Evolutionary conservation across 257 asterid species (phyloP), one percentile per base, ranked within the genome.

Genomic region (Paulownia fortunei): DNA sequence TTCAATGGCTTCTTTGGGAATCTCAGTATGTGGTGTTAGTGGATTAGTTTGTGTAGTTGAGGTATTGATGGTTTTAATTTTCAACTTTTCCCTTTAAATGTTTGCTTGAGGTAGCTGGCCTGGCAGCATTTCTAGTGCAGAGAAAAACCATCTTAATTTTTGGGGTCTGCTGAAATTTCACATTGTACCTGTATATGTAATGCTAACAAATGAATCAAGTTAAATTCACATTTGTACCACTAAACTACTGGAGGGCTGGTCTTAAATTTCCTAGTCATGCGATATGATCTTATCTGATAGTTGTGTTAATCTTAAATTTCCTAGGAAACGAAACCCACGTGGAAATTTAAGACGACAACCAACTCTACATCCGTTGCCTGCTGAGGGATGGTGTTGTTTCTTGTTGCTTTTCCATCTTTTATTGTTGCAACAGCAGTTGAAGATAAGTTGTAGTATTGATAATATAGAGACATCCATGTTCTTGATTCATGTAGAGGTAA

Each of bases 1-100:
- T 44, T 73, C 83, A 24, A 69, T 49, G 78, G 70, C 76, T 19
- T 83, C 83, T 73, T 82, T 76, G 84, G 88, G 87, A 72, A 58
- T 74, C 34, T 70, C 82, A 79, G 74, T 26, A 10, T 44, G 15
- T 71, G 56, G 78, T 76, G 15, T 26, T 37, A 36, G 65, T 83
- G 76, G 84, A 61, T 37, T 87, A 49, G 68, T 54, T 81, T 68
- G 79, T 69, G 5, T 85, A 32, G 74, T 81, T 59, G 80, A 79
- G 77, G 32, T 84, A 24, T 74, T 83, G 18, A 37, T 83, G 73
- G 79, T 85, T 47, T 46, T 79, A 8, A 5, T 74, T 36, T 60
- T 82, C 37, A 79, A 42, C 34, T 78, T 39, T 18, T 72, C 63
- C 65, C 32, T 78, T 24, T 59, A 44, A 64, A 68, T 68, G 69